Evolutionary conservation across 2,329 filamentous ascomycete genomes (phyloP).

Genomic region (Incumbomyces lentus): DNA sequence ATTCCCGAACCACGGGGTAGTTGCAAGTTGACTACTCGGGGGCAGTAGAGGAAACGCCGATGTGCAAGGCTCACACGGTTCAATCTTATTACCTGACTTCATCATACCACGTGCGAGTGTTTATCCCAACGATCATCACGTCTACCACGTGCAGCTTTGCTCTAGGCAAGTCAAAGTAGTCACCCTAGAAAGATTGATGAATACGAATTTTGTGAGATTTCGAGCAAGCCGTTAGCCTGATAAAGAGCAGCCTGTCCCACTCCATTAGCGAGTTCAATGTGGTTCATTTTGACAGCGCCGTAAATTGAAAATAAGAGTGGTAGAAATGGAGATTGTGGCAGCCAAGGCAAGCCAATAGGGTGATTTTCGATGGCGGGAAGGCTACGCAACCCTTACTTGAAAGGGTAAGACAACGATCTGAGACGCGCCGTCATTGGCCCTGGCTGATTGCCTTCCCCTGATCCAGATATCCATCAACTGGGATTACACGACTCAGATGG

Average conservation of each 20-base stretch:
- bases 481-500: not conserved
- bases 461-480: not conserved
- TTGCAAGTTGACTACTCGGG: no score
- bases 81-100: no score
- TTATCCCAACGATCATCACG: no score
- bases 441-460: constrained; percentile 1
- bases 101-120: no score
- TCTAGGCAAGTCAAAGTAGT: no score
- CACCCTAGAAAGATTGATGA: no score
- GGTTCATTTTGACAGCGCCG: constrained; percentile 1
- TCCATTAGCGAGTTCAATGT: not conserved
- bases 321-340: not conserved
- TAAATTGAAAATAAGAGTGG: not conserved
- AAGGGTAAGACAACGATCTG: not conserved
- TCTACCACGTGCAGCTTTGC: no score
- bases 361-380: not conserved
- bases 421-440: not conserved
- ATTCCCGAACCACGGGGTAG: no score
- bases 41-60: no score
- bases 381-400: not conserved
- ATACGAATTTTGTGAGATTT: no score
- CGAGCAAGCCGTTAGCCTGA: no score
- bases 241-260: not conserved
- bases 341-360: constrained; percentile 1
- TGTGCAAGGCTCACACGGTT: no score